Evolutionary conservation across 495 filamentous ascomycete genomes (phyloP).

Genomic region (Penicillium coffeae): DNA sequence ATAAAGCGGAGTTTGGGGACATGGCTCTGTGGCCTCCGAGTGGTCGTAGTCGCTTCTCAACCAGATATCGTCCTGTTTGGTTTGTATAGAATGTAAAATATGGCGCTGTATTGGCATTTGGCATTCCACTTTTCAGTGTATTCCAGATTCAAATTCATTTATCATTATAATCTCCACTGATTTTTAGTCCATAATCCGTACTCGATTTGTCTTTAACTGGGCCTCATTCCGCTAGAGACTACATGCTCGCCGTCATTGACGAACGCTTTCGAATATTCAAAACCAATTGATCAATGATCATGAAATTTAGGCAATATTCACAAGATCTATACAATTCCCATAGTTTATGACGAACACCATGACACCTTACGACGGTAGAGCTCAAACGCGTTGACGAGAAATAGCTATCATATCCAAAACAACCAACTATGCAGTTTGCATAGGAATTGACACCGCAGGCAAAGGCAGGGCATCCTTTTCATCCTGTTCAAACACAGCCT

Average conservation of each 20-base stretch:
- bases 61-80: slow-evolving; percentile 2
- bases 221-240: not conserved
- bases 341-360: too few species aligned
- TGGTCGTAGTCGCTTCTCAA: not conserved
- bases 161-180: not conserved
- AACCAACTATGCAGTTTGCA: slow-evolving; percentile 13
- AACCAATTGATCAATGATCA: not conserved
- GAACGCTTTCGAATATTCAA: not conserved
- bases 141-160: not conserved
- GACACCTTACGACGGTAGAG: too few species aligned
- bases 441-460: slow-evolving; percentile 31
- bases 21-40: too few species aligned
- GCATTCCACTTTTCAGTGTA: slow-evolving; percentile 1
- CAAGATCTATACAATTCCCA: not conserved
- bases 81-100: slow-evolving; percentile 30
- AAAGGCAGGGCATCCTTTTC: slow-evolving; percentile 43
- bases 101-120: slow-evolving; percentile 15
- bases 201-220: not conserved
- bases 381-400: too few species aligned
- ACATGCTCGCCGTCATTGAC: not conserved
- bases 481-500: slow-evolving; percentile 49
- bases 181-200: too few species aligned
- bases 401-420: not conserved
- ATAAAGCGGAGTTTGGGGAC: too few species aligned
- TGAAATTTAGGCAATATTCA: not conserved